Conservation (phyloP, 2,329 filamentous ascomycete species). For the Aspergillus japonicus region DNA sequence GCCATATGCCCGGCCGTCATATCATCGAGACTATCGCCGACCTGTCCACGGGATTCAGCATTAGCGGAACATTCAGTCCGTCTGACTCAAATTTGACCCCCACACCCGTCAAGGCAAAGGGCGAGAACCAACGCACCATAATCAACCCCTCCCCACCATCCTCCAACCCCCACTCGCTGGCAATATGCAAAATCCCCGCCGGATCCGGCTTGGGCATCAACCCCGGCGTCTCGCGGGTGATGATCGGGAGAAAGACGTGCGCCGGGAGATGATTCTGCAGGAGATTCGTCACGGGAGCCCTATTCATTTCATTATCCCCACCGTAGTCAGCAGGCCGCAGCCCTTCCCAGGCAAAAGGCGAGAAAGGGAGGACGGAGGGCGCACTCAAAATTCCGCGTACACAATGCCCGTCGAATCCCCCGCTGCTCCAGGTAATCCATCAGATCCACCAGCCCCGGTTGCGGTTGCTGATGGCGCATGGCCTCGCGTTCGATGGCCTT, state of each 20-base stretch:
- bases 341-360: no score
- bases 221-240: constrained; percentile 75
- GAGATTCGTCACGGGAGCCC: constrained; percentile 45
- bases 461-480: constrained; percentile 76
- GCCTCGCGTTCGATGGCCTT: constrained; percentile 75
- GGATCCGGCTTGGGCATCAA: constrained; percentile 76
- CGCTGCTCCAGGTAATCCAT: constrained; percentile 77
- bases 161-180: constrained; percentile 67
- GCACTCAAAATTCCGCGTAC: constrained; percentile 87
- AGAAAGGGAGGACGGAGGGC: constrained; percentile 12
- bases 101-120: not conserved
- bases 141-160: constrained; percentile 45
- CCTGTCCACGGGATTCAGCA: constrained; percentile 29
- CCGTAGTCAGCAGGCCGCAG: no score
- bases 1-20: constrained; percentile 83
- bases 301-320: constrained; percentile 12
- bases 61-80: not conserved
- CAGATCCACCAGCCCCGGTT: constrained; percentile 72
- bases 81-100: no score
- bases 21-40: constrained; percentile 83
- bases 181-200: constrained; percentile 84
- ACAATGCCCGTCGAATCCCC: constrained; percentile 74
- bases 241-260: constrained; percentile 70
- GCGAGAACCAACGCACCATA: constrained; percentile 29
- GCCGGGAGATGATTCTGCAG: constrained; percentile 69